Conservation (phyloP, 495 filamentous ascomycete species). For the Barbatosphaeria neglecta region DNA sequence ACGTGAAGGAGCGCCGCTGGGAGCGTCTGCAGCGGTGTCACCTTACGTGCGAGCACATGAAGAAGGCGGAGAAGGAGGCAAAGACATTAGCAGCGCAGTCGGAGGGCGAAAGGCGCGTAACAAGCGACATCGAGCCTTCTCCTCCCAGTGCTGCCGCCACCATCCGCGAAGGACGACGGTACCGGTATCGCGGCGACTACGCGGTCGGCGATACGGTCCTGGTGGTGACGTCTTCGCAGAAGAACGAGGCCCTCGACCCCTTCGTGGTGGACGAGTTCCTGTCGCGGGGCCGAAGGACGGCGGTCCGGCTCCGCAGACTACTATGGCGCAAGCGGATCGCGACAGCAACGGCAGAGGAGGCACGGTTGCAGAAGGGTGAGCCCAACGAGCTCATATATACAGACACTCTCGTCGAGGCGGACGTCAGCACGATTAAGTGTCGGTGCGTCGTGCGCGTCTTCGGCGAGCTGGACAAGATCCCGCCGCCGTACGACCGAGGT, state of each 20-base stretch:
- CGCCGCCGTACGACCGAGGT: conserved; percentile 48
- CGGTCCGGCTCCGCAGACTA: conserved; percentile 34
- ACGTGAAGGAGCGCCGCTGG: conserved; percentile 35
- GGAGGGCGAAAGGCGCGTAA: too few relatives aligned
- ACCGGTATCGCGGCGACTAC: conserved; percentile 19
- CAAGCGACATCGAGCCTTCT: not conserved
- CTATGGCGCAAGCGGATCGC: conserved; percentile 29
- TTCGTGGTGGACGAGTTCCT: conserved; percentile 39
- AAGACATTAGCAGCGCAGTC: too few relatives aligned
- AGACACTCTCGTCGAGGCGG: conserved; percentile 26
- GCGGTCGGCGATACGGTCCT: conserved; percentile 46
- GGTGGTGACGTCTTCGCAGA: conserved; percentile 12
- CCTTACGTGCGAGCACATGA: conserved; percentile 22
- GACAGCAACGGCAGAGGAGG: conserved; percentile 11
- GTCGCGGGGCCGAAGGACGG: conserved; percentile 13
- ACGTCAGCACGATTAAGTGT: conserved; percentile 29
- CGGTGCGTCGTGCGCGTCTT: conserved; percentile 51
- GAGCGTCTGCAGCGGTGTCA: conserved; percentile 39
- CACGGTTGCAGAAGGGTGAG: conserved; percentile 15
- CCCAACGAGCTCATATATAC: conserved; percentile 60
- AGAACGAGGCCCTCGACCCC: conserved; percentile 33
- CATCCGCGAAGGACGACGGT: not conserved
- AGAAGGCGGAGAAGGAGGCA: too few relatives aligned
- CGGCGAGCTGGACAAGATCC: conserved; percentile 27
- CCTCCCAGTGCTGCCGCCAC: not conserved